Evolutionary conservation across 2,329 filamentous ascomycete species (phyloP).

Genomic region (Fusarium phyllophilum): DNA sequence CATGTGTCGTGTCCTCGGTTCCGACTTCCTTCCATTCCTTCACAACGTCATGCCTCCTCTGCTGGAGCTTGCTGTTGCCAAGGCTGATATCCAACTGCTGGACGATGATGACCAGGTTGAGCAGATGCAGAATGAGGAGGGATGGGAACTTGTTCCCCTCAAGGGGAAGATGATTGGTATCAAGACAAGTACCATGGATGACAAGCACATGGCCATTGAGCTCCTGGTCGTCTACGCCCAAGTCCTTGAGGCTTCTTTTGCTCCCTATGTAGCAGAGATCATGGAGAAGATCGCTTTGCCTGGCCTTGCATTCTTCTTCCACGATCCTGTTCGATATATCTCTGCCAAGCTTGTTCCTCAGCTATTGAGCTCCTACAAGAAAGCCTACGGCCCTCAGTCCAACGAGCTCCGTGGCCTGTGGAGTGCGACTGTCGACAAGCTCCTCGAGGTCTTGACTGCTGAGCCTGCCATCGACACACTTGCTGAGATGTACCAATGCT

Average conservation of each 20-base stretch:
- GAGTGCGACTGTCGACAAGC: constrained; percentile 85
- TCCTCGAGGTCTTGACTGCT: constrained; percentile 91
- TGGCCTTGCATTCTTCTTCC: constrained; percentile 97
- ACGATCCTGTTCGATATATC: constrained; percentile 94
- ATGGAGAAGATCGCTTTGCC: constrained; percentile 97
- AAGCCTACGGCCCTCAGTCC: constrained; percentile 84
- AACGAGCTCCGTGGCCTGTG: constrained; percentile 84
- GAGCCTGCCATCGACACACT: constrained; percentile 96
- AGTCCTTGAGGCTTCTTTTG: constrained; percentile 91
- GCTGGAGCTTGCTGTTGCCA: constrained; percentile 88
- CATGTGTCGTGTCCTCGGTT: constrained; percentile 94
- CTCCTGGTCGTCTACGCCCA: constrained; percentile 97
- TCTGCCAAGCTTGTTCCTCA: constrained; percentile 95
- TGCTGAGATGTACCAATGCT: constrained; percentile 99
- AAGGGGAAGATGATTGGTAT: constrained; percentile 99
- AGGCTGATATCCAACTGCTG: constrained; percentile 95
- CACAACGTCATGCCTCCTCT: constrained; percentile 94
- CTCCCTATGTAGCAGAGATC: constrained; percentile 89
- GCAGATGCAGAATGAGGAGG: constrained; percentile 91
- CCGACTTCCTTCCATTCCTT: constrained; percentile 92
- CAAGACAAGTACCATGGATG: constrained; percentile 94
- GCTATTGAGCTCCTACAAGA: constrained; percentile 92
- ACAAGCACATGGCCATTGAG: constrained; percentile 99
- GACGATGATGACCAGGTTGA: constrained; percentile 96
- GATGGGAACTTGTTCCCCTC: constrained; percentile 96